Base-by-base conservation (phyloP, 306 rosid genomes). In the Citrullus amarus region DNA sequence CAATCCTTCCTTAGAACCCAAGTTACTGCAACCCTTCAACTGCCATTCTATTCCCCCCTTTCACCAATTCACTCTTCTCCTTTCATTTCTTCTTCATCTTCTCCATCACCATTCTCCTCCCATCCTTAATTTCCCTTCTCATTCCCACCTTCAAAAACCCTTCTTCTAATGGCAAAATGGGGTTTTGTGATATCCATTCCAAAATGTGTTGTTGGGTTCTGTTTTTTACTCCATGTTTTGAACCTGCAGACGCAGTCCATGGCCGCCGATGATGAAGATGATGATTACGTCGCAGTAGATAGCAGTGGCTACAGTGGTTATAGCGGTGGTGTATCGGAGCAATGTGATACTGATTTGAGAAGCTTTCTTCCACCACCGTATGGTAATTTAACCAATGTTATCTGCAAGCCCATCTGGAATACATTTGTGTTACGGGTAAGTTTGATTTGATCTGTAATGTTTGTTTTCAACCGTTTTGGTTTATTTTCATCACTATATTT, bases 401-500 rank as follows among this genome's bases (percentile, higher is more conserved):
- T 84, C 50, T 95, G 99, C 82, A 92, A 74, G 82, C 97, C 98
- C 61, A 84, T 95, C 16, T 95, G 99, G 99, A 86, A 91, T 80
- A 89, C 93, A 65, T 95, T 85, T 81, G 93, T 91, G 54, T 78
- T 95, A 83, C 88, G 97, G 91, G 97, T 92, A 86, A 80, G 93
- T 85, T 36, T 12, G 2, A 72, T 72, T 50, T 72, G 25, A 72
- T 72, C 77, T 25, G 43, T 1, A 50, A 67, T 67, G 10, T 10
- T 4, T 51, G 10, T 6, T 12, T 48, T 48, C 12, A 48, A 48
- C 54, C 1, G 16, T 2, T 48, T 48, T 48, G 5, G 16, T 48
- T 13, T 16, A 48, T 48, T 48, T 48, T 5, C 0, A 12, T 4
- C 15, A 0, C 51, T 46, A 46, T 46, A 46, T 11, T 46, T 46